Conservation (phyloP, 768 basidiomycete species). For the Lentinula aciculospora region DNA sequence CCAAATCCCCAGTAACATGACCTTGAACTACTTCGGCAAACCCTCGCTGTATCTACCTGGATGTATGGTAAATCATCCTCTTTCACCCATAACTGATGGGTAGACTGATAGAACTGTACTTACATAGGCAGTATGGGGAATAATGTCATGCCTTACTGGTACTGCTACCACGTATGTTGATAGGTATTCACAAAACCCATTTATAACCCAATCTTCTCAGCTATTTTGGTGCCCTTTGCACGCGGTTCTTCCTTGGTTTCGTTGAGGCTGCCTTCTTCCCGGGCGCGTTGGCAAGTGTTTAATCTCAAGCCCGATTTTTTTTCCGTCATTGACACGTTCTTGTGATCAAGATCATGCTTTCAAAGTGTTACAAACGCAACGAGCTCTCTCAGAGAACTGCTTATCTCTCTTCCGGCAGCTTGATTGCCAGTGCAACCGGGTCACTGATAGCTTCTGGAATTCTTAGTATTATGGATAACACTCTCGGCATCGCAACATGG, state of each 20-base stretch:
- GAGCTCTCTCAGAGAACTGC: slow-evolving; percentile 71
- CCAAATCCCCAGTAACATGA: no score
- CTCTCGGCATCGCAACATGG: slow-evolving; percentile 68
- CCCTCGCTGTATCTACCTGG: slow-evolving; percentile 64
- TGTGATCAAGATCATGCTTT: slow-evolving; percentile 41
- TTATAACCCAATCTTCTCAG: slow-evolving; percentile 23
- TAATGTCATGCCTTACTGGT: slow-evolving; percentile 6
- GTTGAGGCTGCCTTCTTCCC: slow-evolving; percentile 75
- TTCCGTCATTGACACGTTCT: not conserved
- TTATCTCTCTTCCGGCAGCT: slow-evolving; percentile 61
- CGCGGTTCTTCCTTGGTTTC: no score
- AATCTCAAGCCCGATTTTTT: not conserved
- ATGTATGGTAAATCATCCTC: slow-evolving; percentile 56
- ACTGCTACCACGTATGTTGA: not conserved
- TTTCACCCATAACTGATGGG: slow-evolving; percentile 47
- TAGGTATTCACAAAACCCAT: not conserved
- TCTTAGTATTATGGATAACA: slow-evolving; percentile 67
- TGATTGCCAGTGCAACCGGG: slow-evolving; percentile 81
- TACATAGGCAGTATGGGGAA: slow-evolving; percentile 3
- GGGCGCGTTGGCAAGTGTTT: slow-evolving; percentile 40
- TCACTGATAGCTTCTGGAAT: slow-evolving; percentile 74
- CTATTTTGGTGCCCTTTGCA: slow-evolving; percentile 41
- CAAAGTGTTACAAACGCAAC: slow-evolving; percentile 67
- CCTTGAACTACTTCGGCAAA: no score
- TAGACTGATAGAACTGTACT: not conserved